Base-by-base conservation (phyloP, 352 stramenopile genomes). In the Pythium apleroticum region DNA sequence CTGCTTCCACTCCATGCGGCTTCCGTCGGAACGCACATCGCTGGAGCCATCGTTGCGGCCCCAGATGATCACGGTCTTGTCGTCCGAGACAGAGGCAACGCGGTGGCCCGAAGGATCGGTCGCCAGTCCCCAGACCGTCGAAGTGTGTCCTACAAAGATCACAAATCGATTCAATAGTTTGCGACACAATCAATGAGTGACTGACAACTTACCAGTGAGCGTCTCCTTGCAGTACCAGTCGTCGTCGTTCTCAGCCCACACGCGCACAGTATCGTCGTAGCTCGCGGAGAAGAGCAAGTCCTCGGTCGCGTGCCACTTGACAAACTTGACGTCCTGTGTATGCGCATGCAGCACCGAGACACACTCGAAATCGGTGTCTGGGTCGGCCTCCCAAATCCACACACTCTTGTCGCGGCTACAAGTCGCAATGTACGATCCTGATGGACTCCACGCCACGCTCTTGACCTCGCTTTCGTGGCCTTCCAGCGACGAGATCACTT, bases 391-490 rank as follows among this genome's bases (percentile, higher is more conserved):
- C 96, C 96, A 99, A 71, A 99, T 95, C 97, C 97, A 99, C 52
- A 99, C 89, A 67, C 88, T 98, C 76, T 99, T 99, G 79, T 99
- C 97, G n/a, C 97, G 84, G 49, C 96, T 97, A 76, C 96, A 99
- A 9, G 93, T 99, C n/a, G 97, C 97, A 28, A 99, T 72, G 46
- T 98, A 90, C 22, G 85, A 79, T 0, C 94, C 97, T 12, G 91
- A 97, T 1, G 81, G 72, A 72, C 96, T 99, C 96, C 96, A 99
- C 25, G 88, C 80, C 17, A 99, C 86, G 73, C 84, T 94, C 74
- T 99, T 99, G 30, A 99, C 93, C 84, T 99, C 97, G 76, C 95
- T 98, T 63, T 99, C 97, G 77, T 99, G 97, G 52, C 97, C 97
- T 79, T 99, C 97, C 3, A 99, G 80, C 68, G 94, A 97, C 37